These are phyloP conservation scores for Naematelia encephala DNA, from an alignment of 768 basidiomycete genomes.

Conservation along the genomic window DNA sequence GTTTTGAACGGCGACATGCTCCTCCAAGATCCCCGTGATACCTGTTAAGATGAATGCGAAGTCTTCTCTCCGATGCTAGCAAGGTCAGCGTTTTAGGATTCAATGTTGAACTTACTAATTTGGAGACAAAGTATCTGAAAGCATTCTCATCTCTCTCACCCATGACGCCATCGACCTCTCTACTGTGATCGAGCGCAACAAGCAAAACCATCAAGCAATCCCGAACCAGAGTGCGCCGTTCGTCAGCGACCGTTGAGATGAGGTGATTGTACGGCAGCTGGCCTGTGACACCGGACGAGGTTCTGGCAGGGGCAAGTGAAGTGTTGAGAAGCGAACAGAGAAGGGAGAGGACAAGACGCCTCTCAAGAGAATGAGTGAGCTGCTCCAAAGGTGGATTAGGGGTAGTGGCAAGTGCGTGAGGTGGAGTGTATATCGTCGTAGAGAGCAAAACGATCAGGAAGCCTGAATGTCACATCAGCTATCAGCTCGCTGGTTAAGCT, in stretches of 20 bases:
- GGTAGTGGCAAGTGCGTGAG: conserved; percentile 65
- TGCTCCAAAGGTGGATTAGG: conserved; percentile 70
- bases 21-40: conserved; percentile 54
- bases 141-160: conserved; percentile 60
- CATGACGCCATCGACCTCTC: conserved; percentile 23
- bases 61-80: conserved; percentile 82
- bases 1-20: conserved; percentile 70
- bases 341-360: conserved; percentile 72
- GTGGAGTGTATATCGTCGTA: conserved; percentile 79
- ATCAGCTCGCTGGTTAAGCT: neutral
- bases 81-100: neutral
- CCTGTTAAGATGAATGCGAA: conserved; percentile 80
- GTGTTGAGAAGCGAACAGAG: conserved; percentile 93
- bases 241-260: conserved; percentile 80
- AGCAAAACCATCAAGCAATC: conserved; percentile 73
- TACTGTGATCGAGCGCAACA: conserved; percentile 47
- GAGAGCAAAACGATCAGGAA: conserved; percentile 84
- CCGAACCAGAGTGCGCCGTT: conserved; percentile 66
- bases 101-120: conserved; percentile 60
- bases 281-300: conserved; percentile 37
- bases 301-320: conserved; percentile 50
- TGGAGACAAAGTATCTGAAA: conserved; percentile 87
- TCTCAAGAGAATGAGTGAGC: conserved; percentile 67
- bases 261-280: conserved; percentile 85
- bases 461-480: conserved; percentile 17